Conservation (phyloP, 345 rosid genomes). For the Bretschneidera sinensis region DNA sequence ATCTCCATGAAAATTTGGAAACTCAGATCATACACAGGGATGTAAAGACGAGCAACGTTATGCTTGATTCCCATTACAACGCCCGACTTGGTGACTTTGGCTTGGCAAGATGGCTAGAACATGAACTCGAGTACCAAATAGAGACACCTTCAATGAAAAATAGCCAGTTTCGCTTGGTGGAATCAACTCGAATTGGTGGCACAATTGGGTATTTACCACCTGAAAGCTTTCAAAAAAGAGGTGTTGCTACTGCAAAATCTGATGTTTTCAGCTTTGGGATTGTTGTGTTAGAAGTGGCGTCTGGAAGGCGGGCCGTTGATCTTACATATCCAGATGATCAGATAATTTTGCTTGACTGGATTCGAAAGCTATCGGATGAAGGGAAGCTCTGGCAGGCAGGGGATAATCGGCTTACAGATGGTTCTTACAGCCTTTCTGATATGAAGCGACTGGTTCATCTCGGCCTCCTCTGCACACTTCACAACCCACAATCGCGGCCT, state of each 20-base stretch:
- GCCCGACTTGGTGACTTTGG: constrained; percentile 93
- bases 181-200: constrained; percentile 85
- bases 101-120: constrained; percentile 89
- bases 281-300: constrained; percentile 75
- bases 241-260: constrained; percentile 78
- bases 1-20: constrained; percentile 88
- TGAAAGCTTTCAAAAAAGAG: constrained; percentile 73
- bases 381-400: constrained; percentile 49
- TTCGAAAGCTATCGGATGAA: constrained; percentile 64
- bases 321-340: constrained; percentile 68
- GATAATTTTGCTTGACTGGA: constrained; percentile 85
- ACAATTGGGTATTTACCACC: constrained; percentile 94
- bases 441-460: constrained; percentile 63
- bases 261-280: constrained; percentile 96
- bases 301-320: constrained; percentile 92
- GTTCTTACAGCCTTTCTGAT: constrained; percentile 47
- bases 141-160: constrained; percentile 41
- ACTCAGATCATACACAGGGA: constrained; percentile 93
- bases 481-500: constrained; percentile 67
- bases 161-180: constrained; percentile 69
- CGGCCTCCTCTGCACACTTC: constrained; percentile 78
- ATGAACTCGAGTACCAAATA: constrained; percentile 46
- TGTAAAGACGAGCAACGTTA: constrained; percentile 89
- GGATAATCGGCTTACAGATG: constrained; percentile 59
- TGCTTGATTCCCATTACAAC: constrained; percentile 81